phyloP scores from a whole-genome alignment of 2,329 filamentous ascomycete genomes.

The Botrytis porri region DNA sequence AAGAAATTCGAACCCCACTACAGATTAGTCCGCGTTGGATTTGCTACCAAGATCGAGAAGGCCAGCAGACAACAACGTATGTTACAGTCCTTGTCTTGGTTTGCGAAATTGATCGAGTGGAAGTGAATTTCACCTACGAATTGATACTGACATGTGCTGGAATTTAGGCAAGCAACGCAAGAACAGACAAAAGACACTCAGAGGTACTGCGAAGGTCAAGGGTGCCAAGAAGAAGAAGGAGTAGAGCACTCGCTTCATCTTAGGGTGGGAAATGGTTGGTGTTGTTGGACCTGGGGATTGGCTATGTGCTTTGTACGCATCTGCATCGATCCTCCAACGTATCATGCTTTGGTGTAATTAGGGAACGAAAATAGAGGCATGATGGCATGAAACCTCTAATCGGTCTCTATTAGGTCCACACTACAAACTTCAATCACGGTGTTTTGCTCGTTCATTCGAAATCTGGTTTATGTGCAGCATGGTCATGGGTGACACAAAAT shows the following conservation, averaged over 20 bases:
- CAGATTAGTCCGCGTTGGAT: constrained; percentile 90
- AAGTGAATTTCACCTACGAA: constrained; percentile 2
- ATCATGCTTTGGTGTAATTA: constrained; percentile 30
- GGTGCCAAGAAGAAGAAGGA: constrained; percentile 93
- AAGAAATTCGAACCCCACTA: constrained; percentile 99
- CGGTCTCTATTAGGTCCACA: constrained; percentile 27
- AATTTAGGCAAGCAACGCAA: constrained; percentile 97
- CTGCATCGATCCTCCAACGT: constrained; percentile 33
- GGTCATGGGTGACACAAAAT: constrained; percentile 15
- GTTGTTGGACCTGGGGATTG: constrained; percentile 35
- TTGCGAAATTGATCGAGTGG: constrained; percentile 1
- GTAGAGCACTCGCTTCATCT: constrained; percentile 51
- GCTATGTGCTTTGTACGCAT: constrained; percentile 35
- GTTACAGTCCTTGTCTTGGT: constrained; percentile 45
- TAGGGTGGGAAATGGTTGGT: constrained; percentile 34
- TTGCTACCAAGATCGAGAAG: constrained; percentile 94
- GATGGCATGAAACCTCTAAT: constrained; percentile 29
- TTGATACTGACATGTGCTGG: constrained; percentile 28
- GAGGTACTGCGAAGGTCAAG: constrained; percentile 98
- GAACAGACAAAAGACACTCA: constrained; percentile 99
- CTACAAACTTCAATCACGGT: constrained; percentile 34
- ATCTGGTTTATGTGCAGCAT: constrained; percentile 19
- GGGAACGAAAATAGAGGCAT: constrained; percentile 30
- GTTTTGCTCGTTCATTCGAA: constrained; percentile 28
- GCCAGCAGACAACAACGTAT: constrained; percentile 97